Base-by-base conservation (phyloP, 2,329 filamentous ascomycete genomes). In the Verticillium longisporum region DNA sequence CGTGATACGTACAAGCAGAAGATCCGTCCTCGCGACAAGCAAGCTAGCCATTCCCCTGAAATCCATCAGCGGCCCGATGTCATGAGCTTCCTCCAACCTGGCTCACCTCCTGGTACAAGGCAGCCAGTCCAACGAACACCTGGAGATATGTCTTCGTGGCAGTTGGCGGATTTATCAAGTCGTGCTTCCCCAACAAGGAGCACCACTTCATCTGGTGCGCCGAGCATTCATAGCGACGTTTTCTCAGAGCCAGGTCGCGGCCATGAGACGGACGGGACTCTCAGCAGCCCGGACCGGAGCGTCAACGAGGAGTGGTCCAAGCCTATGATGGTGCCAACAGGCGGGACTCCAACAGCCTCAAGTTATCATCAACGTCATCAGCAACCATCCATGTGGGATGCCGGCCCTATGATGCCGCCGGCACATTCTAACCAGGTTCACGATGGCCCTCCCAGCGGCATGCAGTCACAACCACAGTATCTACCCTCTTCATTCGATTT, bases 11-110 rank as follows among this genome's bases (percentile, higher is more conserved):
- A 60, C 34, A 59, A 58, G 34, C 54, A 67, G 56, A 70, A 63
- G 33, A 61, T 65, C 59, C 10, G 69, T 9, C 13, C 41, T 65
- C 65, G 63, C 61, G 57, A 60, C 61, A 55, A 64, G 31, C 55
- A 10, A 50, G 10, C 61, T 57, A 65, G 37, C 18, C 66, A 21
- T 15, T 64, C 60, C 9, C 65, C 55, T 13, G 55, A 60, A 65
- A 66, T 55, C 31, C 61, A 18, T 59, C 70, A 26, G 58, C 63
- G n/a, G 58, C 63, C 37, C 66, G 71, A 77, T 61, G 75, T 74
- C 26, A 73, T 87, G 50, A 80, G 80, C 66, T 86, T 84, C 68
- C 78, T 87, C 62, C 83, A 87, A 68, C 77, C 79, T 57, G 85
- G 85, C 63, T 85, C 85, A 62, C 80, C 84, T 56, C 77, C 79